Percentiles rank a stretch among this genome's conserved stretches.
Evolutionary conservation across 192 early-diverging fungal genomes (phyloP).

Genomic region (Mortierella claussenii): DNA sequence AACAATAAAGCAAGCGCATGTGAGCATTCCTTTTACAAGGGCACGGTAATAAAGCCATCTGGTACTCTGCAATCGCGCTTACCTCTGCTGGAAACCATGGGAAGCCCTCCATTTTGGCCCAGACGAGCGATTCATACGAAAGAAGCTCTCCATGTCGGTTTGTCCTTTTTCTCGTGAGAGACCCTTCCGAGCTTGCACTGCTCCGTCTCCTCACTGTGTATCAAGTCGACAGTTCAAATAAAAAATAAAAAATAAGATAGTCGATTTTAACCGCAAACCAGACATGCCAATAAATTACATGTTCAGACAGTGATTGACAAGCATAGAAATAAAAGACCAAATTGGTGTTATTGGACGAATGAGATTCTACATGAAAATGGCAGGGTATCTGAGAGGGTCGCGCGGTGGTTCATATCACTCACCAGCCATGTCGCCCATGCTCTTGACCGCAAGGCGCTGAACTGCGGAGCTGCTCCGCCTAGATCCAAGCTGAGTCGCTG

Average conservation of each 20-base stretch:
- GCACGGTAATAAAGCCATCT: not conserved
- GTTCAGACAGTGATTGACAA: no score
- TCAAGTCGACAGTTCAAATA: not conserved
- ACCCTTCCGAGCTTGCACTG: slow-evolving; percentile 8
- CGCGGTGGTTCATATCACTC: slow-evolving; percentile 8
- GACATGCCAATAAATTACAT: no score
- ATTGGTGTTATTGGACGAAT: no score
- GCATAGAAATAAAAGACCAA: no score
- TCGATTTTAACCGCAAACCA: not conserved
- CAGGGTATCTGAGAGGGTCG: no score
- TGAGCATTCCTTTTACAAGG: not conserved
- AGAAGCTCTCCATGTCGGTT: slow-evolving; percentile 2
- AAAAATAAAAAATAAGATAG: not conserved
- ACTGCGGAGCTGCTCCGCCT: slow-evolving; percentile 20
- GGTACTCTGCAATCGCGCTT: slow-evolving; percentile 4
- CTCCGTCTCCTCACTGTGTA: slow-evolving; percentile 3
- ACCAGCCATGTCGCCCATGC: slow-evolving; percentile 11
- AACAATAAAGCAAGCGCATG: slow-evolving; percentile 6
- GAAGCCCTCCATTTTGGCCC: slow-evolving; percentile 65
- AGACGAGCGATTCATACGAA: slow-evolving; percentile 52
- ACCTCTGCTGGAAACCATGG: slow-evolving; percentile 66
- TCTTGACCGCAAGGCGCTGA: slow-evolving; percentile 1
- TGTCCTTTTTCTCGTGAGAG: slow-evolving; percentile 13
- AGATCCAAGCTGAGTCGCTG: not conserved
- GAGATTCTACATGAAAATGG: no score